Percentiles rank a stretch among this genome's conserved stretches.
Evolutionary conservation across 768 basidiomycete species (phyloP).

Genomic region (Suillus spraguei): DNA sequence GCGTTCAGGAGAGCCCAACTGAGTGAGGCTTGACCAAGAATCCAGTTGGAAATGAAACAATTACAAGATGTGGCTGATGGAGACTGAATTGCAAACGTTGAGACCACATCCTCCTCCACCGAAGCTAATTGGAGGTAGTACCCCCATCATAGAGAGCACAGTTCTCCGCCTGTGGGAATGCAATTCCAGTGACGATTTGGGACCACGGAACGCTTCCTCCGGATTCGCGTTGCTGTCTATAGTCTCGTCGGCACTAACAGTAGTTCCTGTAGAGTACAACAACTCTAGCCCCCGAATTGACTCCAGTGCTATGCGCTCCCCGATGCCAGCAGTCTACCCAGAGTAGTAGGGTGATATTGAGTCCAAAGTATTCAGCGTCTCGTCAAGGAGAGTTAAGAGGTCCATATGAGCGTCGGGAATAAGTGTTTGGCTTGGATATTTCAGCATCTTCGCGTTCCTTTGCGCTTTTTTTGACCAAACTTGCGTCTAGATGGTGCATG

Average conservation of each 20-base stretch:
- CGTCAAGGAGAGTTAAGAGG: slow-evolving; percentile 25
- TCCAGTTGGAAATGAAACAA: too few relatives aligned
- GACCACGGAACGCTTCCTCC: not conserved
- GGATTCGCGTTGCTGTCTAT: slow-evolving; percentile 4
- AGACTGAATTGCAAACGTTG: too few relatives aligned
- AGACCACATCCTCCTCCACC: not conserved
- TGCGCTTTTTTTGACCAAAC: slow-evolving; percentile 1
- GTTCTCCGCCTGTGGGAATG: slow-evolving; percentile 7
- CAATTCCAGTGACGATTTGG: not conserved
- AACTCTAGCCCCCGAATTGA: slow-evolving; percentile 28
- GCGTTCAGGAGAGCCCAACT: too few relatives aligned
- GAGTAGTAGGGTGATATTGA: slow-evolving; percentile 9
- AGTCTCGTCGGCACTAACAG: not conserved
- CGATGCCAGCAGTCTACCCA: slow-evolving; percentile 11
- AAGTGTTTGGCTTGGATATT: not conserved
- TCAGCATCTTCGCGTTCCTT: slow-evolving; percentile 4
- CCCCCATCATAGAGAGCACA: slow-evolving; percentile 6
- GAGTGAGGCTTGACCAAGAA: too few relatives aligned
- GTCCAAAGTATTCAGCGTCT: slow-evolving; percentile 23
- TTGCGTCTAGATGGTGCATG: not conserved
- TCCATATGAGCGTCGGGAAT: slow-evolving; percentile 25
- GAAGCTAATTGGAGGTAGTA: too few relatives aligned
- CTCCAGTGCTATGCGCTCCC: slow-evolving; percentile 29
- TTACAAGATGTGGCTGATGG: too few relatives aligned
- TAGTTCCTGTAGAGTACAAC: slow-evolving; percentile 17